Conservation (phyloP, 2,329 filamentous ascomycete genomes). For the Metarhizium album region DNA sequence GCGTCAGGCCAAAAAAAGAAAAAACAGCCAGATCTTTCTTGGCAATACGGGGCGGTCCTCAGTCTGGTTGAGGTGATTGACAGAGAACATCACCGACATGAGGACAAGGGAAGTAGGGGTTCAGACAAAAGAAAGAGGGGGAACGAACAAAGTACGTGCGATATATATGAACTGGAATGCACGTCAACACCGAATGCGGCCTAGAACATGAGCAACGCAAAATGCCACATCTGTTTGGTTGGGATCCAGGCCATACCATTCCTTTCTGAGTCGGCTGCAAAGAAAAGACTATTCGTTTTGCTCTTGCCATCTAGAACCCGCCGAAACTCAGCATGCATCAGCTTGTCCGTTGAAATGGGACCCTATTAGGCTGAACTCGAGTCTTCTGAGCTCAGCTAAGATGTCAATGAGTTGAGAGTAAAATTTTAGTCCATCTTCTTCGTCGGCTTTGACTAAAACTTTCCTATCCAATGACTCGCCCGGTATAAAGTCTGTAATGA, state of each 20-base stretch:
- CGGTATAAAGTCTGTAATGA: conserved; percentile 13
- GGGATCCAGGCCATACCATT: conserved; percentile 10
- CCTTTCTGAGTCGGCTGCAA: conserved; percentile 6
- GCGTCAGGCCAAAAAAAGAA: too few relatives aligned
- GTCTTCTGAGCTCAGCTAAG: conserved; percentile 13
- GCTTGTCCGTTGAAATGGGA: conserved; percentile 7
- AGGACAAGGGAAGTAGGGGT: too few relatives aligned
- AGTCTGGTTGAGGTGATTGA: too few relatives aligned
- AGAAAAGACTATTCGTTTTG: neutral
- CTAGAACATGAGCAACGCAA: conserved; percentile 9
- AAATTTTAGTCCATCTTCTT: conserved; percentile 9
- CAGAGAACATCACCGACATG: too few relatives aligned
- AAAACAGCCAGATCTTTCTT: too few relatives aligned
- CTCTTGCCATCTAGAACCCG: conserved; percentile 8
- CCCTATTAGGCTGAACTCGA: conserved; percentile 14
- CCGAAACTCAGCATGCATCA: conserved; percentile 8
- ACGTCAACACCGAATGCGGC: too few relatives aligned
- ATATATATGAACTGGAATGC: too few relatives aligned
- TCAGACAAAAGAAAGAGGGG: too few relatives aligned
- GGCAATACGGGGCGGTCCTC: too few relatives aligned
- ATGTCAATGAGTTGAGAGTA: conserved; percentile 17
- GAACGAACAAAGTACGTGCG: too few relatives aligned
- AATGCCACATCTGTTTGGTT: conserved; percentile 7
- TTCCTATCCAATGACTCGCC: conserved; percentile 12
- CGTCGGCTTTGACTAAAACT: conserved; percentile 2